Base-by-base conservation (phyloP, 2,329 filamentous ascomycete species). In the Thielaviopsis musarum region DNA sequence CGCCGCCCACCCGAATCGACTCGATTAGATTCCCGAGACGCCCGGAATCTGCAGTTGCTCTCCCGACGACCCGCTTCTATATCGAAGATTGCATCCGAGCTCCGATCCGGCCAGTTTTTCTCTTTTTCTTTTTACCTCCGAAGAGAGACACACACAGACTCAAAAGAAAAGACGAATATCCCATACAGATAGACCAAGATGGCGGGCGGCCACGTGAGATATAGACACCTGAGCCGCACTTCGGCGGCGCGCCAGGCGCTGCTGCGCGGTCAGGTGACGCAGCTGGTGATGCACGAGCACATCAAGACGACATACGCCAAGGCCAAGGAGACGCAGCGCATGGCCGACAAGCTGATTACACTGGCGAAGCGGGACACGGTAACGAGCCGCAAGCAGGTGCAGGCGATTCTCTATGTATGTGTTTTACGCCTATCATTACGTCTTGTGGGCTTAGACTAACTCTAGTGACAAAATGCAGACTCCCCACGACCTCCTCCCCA, bases 291-390 rank as follows among this genome's bases (percentile, higher is more conserved):
- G 72, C 83, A 95, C 72, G 93, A 98, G 76, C 84, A 88, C 64
- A 95, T 98, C 74, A 84, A 85, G 64, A 98, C 93, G 56, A 95
- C 93, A 74, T 96, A 87, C 79, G 84, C 86, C 70, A 97, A 97
- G 75, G 93, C 93, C 54, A 98, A 97, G 74, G 93, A 98, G 75
- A 88, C 93, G 21, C 93, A 98, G 74, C 81, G 88, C 52, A 72
- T 97, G 66, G 93, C 91, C 7, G 93, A 98, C 70, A 94, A 95
- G 76, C 77, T 97, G 65, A 91, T 98, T 67, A 96, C 91, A 4
- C 72, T 95, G 66, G 91, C 88, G 21, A 98, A 97, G 80, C 87
- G 84, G 74, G 89, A 96, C 71, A 95, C 91, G 49, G 85, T 90
- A 67, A 87, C 88, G 21, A 85, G 85, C 62, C 79, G 81, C 70